phyloP scores from a whole-genome alignment of 2,329 filamentous ascomycete genomes.

The Aspergillus transmontanensis region DNA sequence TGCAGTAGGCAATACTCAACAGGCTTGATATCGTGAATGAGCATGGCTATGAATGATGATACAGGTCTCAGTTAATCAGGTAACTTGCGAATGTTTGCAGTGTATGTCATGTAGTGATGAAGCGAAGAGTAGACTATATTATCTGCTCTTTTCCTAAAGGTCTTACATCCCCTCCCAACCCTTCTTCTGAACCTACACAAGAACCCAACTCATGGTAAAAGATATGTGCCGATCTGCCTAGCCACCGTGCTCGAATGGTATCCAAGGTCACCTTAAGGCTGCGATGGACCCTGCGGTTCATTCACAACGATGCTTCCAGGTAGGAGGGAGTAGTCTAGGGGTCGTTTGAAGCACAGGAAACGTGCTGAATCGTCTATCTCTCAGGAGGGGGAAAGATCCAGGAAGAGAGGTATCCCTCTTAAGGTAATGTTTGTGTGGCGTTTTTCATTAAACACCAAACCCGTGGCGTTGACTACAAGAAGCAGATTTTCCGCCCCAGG shows the following conservation, averaged over 20 bases:
- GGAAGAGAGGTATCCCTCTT: too few species aligned
- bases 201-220: neutral
- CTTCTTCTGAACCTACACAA: neutral
- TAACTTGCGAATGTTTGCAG: neutral
- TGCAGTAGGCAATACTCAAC: neutral
- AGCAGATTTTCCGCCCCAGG: too few species aligned
- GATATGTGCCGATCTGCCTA: neutral
- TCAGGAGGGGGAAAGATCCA: too few species aligned
- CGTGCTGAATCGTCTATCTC: too few species aligned
- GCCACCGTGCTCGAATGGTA: neutral
- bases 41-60: too few species aligned
- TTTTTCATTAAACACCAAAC: too few species aligned
- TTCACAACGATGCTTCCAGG: too few species aligned
- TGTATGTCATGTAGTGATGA: neutral
- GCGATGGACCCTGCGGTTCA: too few species aligned
- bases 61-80: neutral
- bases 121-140: neutral
- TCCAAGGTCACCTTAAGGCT: neutral
- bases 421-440: too few species aligned
- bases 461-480: too few species aligned
- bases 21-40: neutral
- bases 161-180: neutral
- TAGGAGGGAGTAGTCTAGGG: too few species aligned
- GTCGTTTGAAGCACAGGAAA: too few species aligned
- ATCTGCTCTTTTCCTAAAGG: neutral